Percentiles rank a stretch among this genome's conserved stretches.
Conservation (phyloP, 1,139 yeast species). For the Pneumocystis carinii region DNA sequence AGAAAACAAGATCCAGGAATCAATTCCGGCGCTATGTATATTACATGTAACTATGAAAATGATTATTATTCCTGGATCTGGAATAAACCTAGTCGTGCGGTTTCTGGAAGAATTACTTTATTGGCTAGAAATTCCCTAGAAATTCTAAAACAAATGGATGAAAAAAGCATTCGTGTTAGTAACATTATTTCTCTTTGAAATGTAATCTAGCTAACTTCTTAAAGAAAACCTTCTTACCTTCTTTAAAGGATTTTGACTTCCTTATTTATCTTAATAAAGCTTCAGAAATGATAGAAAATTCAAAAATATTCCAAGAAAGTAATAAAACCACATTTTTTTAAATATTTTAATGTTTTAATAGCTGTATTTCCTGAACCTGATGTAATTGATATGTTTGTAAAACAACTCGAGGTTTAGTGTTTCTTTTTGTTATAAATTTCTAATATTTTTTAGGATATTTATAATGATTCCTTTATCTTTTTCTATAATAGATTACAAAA, state of each 20-base stretch:
- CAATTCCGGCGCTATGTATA: constrained; percentile 59
- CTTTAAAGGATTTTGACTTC: constrained; percentile 71
- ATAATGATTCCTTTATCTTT: constrained; percentile 20
- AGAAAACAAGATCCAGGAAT: constrained; percentile 73
- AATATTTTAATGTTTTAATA: constrained; percentile 2
- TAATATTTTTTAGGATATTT: constrained; percentile 41
- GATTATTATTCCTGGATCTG: constrained; percentile 76
- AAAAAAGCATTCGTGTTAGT: constrained; percentile 31
- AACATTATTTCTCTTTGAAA: background rate
- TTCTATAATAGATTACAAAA: constrained; percentile 21
- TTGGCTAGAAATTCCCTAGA: constrained; percentile 62
- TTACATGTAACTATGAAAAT: constrained; percentile 68
- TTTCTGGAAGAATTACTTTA: constrained; percentile 77
- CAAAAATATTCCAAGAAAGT: constrained; percentile 16
- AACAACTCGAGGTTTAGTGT: constrained; percentile 20
- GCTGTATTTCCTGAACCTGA: constrained; percentile 7
- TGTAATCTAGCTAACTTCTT: background rate
- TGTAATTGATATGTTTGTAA: constrained; percentile 9
- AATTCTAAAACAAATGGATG: constrained; percentile 32
- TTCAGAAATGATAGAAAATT: constrained; percentile 20
- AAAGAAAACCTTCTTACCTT: constrained; percentile 46
- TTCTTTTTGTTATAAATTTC: constrained; percentile 45
- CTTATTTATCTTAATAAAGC: constrained; percentile 39
- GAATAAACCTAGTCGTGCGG: constrained; percentile 40
- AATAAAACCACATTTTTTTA: background rate